A percentile compares a stretch with the other conserved stretches of the same genome.
Conservation (phyloP, 192 early-diverging fungal genomes). For the Phycomyces blakesleeanus region DNA sequence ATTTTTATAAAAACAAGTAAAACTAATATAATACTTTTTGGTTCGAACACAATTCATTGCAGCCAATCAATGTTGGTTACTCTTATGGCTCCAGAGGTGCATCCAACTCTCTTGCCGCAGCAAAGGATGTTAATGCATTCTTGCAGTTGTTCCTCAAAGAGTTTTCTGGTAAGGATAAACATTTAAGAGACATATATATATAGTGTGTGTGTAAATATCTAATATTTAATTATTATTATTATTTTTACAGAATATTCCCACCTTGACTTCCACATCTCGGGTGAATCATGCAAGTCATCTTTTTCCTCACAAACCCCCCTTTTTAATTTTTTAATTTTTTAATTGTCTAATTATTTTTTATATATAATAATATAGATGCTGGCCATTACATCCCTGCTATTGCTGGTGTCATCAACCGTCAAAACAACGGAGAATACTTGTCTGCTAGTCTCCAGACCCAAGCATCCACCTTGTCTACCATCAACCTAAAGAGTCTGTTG, state of each 20-base stretch:
- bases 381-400: slow-evolving; percentile 98
- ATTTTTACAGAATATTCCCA: slow-evolving; percentile 59
- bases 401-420: slow-evolving; percentile 71
- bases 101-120: slow-evolving; percentile 75
- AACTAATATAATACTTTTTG: too few relatives aligned
- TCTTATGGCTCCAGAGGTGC: slow-evolving; percentile 75
- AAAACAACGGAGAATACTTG: slow-evolving; percentile 61
- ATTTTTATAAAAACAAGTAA: too few relatives aligned
- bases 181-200: too few relatives aligned
- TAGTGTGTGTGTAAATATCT: too few relatives aligned
- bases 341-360: too few relatives aligned
- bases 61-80: slow-evolving; percentile 92
- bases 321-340: background rate
- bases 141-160: slow-evolving; percentile 90
- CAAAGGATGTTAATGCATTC: slow-evolving; percentile 91
- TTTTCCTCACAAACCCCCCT: too few relatives aligned
- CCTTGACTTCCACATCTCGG: slow-evolving; percentile 86
- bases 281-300: slow-evolving; percentile 58
- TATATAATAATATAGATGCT: too few relatives aligned
- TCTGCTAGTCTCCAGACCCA: slow-evolving; percentile 5
- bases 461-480: slow-evolving; percentile 32
- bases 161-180: slow-evolving; percentile 46
- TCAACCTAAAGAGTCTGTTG: slow-evolving; percentile 75
- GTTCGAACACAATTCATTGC: background rate
- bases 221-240: too few relatives aligned